Conservation (phyloP, 805 yeast genomes). For the Ascoidea asiatica region DNA sequence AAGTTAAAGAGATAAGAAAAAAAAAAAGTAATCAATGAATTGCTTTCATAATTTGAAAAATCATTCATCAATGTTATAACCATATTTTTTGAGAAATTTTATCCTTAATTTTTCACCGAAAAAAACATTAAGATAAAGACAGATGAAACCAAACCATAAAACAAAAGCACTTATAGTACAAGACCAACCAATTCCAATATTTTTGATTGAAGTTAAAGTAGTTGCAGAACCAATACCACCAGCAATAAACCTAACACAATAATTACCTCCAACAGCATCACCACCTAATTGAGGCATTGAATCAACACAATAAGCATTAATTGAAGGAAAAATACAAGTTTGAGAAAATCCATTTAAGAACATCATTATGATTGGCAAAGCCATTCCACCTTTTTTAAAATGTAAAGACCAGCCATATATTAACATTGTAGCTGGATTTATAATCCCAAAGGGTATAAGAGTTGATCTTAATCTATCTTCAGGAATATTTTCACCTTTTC, state of each 20-base stretch:
- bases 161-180: conserved; percentile 34
- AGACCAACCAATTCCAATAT: conserved; percentile 45
- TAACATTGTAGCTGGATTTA: conserved; percentile 30
- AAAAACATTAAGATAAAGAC: conserved; percentile 20
- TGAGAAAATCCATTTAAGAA: conserved; percentile 37
- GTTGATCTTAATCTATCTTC: conserved; percentile 37
- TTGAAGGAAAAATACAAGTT: conserved; percentile 35
- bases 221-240: conserved; percentile 40
- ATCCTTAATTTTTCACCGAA: conserved; percentile 27
- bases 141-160: conserved; percentile 23
- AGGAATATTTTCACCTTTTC: conserved; percentile 31
- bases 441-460: conserved; percentile 24
- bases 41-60: background rate
- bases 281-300: conserved; percentile 40
- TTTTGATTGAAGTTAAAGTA: conserved; percentile 28
- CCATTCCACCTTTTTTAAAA: conserved; percentile 37
- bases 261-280: conserved; percentile 43
- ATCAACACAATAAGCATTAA: conserved; percentile 47
- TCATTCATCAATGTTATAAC: background rate
- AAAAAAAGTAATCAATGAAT: too few relatives aligned
- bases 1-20: too few relatives aligned
- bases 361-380: conserved; percentile 36
- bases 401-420: conserved; percentile 43
- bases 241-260: conserved; percentile 33
- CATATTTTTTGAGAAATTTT: background rate